Evolutionary conservation across 2,329 filamentous ascomycete genomes (phyloP), one percentile per base, ranked within the genome.

Genomic region (Anthostomella pinea): DNA sequence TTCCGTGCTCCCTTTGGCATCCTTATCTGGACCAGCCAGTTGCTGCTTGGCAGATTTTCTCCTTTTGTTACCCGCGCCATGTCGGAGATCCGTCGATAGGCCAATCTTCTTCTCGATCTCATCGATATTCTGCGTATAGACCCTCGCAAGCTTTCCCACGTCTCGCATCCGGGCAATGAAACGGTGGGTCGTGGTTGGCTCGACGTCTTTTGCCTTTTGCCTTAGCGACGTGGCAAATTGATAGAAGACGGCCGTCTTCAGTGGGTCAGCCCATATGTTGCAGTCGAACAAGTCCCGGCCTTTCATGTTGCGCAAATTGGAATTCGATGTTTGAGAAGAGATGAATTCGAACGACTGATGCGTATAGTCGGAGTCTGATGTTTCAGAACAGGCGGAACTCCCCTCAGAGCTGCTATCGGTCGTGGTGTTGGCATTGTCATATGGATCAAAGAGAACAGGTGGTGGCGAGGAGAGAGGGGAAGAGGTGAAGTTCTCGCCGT

Each of bases 81-180:
- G 68, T 8, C 67, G 63, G 7, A 87, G 66, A 35, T 80, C 73
- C 0, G 80, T 84, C 11, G 72, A 77, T 3, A 87, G 65, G 3
- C 82, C 83, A 27, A 85, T 80, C 38, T 83, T 79, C 52, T 81
- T 78, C 54, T 87, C 83, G 6, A 87, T 76, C 43, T 80, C 78
- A 48, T 87, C 83, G 46, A 87, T 87, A 46, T 87, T 87, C 49
- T 87, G 83, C 0, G 83, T 87, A 51, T 87, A 87, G 51, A 82
- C 85, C 24, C 83, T 69, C 20, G 85, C 79, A 5, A 87, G 67
- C 45, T 83, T 82, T 3, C 81, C 79, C 4, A 76, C 72, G 53
- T 86, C 80, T 28, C 81, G 72, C 5, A 87, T 67, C 21, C 79
- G 75, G 27, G 76, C 73, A 48, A 87, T 81, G 54, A 87, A 86